These are phyloP conservation scores for Talaromyces sp. DNA, from an alignment of 2,329 filamentous ascomycete species.

Conservation along the genomic window DNA sequence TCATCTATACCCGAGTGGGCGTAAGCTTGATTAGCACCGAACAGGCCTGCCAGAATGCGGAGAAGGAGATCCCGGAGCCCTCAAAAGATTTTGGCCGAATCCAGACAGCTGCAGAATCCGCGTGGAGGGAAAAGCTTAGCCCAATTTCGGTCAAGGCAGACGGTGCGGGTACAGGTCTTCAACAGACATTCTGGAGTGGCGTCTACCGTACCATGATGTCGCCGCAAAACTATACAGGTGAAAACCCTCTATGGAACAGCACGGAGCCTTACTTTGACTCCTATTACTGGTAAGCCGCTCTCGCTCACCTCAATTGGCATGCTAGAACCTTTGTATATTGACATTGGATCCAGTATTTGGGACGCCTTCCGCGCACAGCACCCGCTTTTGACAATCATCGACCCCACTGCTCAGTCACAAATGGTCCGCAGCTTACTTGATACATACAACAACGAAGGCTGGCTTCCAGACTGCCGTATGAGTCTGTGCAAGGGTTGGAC, in stretches of 20 bases:
- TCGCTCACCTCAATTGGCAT: neutral
- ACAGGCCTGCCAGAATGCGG: constrained; percentile 61
- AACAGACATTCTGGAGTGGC: constrained; percentile 61
- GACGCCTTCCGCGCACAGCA: constrained; percentile 64
- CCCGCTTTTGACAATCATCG: constrained; percentile 62
- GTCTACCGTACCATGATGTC: constrained; percentile 65
- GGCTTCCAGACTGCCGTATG: constrained; percentile 71
- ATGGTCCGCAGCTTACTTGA: constrained; percentile 68
- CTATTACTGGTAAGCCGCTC: constrained; percentile 56
- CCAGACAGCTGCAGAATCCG: constrained; percentile 34
- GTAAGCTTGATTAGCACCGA: constrained; percentile 61
- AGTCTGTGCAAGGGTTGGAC: constrained; percentile 64
- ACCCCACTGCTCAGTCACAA: constrained; percentile 55
- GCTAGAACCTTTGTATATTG: neutral
- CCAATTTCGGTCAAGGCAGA: constrained; percentile 49
- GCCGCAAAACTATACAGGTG: constrained; percentile 67
- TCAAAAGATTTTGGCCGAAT: constrained; percentile 40
- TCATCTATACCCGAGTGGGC: constrained; percentile 58
- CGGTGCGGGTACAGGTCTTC: constrained; percentile 42
- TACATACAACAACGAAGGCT: constrained; percentile 64
- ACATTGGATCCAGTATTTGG: constrained; percentile 49
- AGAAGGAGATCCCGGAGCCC: constrained; percentile 54
- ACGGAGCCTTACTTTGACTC: constrained; percentile 67
- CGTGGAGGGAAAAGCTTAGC: constrained; percentile 51
- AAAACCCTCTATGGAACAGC: constrained; percentile 62